phyloP scores from a whole-genome alignment of 306 rosid genomes.

The Lathyrus oleraceus region DNA sequence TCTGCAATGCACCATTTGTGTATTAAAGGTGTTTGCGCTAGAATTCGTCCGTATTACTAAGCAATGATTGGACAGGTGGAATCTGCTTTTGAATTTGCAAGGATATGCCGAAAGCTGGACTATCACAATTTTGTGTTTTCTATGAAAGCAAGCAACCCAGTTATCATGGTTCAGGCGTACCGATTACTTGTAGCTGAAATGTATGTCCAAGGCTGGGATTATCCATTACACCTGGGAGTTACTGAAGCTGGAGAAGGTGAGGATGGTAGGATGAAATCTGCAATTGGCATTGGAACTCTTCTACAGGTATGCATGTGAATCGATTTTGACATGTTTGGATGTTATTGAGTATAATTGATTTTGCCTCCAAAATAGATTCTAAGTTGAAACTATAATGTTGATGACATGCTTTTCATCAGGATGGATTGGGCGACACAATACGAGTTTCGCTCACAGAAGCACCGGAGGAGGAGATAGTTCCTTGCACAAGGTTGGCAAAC shows the following conservation, averaged over 20 bases:
- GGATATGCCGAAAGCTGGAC: slow-evolving; percentile 93
- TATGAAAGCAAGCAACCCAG: slow-evolving; percentile 99
- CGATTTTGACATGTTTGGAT: background rate
- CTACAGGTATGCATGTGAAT: slow-evolving; percentile 71
- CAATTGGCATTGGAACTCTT: slow-evolving; percentile 98
- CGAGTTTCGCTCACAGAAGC: slow-evolving; percentile 98
- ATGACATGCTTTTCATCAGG: slow-evolving; percentile 50
- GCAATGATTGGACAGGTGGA: slow-evolving; percentile 71
- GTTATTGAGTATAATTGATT: no score
- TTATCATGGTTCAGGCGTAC: slow-evolving; percentile 96
- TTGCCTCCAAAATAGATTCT: no score
- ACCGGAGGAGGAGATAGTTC: slow-evolving; percentile 98
- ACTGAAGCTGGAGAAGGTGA: slow-evolving; percentile 99
- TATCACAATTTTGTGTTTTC: slow-evolving; percentile 90
- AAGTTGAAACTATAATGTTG: background rate
- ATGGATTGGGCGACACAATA: slow-evolving; percentile 96
- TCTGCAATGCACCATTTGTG: slow-evolving; percentile 23
- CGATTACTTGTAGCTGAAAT: slow-evolving; percentile 95
- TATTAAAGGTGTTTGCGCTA: slow-evolving; percentile 15
- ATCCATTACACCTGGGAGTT: slow-evolving; percentile 96
- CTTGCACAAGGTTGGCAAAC: slow-evolving; percentile 86
- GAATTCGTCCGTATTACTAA: slow-evolving; percentile 24
- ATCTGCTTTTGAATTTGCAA: slow-evolving; percentile 99
- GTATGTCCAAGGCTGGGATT: slow-evolving; percentile 98
- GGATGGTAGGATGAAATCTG: slow-evolving; percentile 99